A percentile compares a stretch with the other conserved stretches of the same genome.
These are phyloP conservation scores for Dothistroma pini DNA, from an alignment of 2,329 filamentous ascomycete species.

Conservation along the genomic window DNA sequence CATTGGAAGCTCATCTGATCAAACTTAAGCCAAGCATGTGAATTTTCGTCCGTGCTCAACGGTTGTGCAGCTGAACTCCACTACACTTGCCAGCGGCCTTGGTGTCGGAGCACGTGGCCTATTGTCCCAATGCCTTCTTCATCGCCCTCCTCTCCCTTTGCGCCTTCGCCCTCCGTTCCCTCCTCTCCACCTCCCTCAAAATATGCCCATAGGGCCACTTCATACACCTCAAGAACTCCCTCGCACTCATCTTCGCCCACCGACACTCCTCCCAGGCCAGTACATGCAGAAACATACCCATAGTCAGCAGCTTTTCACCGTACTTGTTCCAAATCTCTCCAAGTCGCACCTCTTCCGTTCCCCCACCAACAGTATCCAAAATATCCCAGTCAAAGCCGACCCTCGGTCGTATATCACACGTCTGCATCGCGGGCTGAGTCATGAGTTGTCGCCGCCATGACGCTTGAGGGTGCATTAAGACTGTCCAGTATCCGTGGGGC, in stretches of 20 bases:
- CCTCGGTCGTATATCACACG: not conserved
- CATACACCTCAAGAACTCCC: not conserved
- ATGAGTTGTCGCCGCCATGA: not conserved
- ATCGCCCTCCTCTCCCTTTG: not conserved
- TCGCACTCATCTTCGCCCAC: not conserved
- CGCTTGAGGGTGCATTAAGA: not conserved
- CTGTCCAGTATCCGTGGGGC: too few relatives aligned
- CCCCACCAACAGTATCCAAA: not conserved
- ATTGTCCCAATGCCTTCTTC: not conserved
- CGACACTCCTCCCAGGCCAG: not conserved
- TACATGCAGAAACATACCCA: not conserved
- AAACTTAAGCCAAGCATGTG: too few relatives aligned
- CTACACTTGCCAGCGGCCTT: too few relatives aligned
- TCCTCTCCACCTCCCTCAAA: not conserved
- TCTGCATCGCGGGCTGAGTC: not conserved
- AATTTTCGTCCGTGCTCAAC: too few relatives aligned
- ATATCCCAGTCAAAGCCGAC: not conserved
- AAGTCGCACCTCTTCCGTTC: not conserved
- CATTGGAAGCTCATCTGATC: too few relatives aligned
- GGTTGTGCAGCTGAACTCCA: too few relatives aligned
- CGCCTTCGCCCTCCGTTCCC: not conserved
- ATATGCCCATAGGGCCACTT: not conserved
- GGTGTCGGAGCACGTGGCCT: too few relatives aligned
- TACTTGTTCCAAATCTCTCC: not conserved
- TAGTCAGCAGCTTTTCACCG: not conserved